Evolutionary conservation across 768 basidiomycete genomes (phyloP).

Genomic region (Suillus occidentalis): DNA sequence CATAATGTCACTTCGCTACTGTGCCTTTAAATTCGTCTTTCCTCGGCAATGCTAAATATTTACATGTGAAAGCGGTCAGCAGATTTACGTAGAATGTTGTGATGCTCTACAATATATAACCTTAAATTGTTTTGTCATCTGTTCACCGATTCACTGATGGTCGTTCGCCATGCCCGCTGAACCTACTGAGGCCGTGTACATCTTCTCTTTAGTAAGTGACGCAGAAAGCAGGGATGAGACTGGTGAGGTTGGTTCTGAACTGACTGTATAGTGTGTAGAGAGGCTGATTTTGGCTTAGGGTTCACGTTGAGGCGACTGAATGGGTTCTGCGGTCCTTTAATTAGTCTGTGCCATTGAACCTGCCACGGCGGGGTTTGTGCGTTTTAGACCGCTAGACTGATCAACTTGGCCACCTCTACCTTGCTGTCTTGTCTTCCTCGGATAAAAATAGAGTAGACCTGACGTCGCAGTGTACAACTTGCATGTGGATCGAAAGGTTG

Average conservation of each 20-base stretch:
- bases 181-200: neutral
- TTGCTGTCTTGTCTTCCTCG: neutral
- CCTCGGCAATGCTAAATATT: too few relatives aligned
- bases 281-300: neutral
- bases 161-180: too few relatives aligned
- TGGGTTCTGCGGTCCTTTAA: neutral
- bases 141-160: too few relatives aligned
- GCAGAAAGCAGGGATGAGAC: neutral
- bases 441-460: neutral
- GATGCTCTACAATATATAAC: too few relatives aligned
- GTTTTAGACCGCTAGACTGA: neutral
- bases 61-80: too few relatives aligned
- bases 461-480: neutral
- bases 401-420: neutral
- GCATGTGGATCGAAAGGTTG: neutral
- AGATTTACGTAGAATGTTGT: too few relatives aligned
- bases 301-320: neutral
- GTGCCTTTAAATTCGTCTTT: too few relatives aligned
- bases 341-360: neutral
- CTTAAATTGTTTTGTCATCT: neutral
- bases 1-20: too few relatives aligned
- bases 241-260: neutral
- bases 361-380: neutral
- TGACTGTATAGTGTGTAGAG: neutral
- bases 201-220: slow-evolving; percentile 2